Evolutionary conservation across 257 asterid species (phyloP).

Genomic region (Solanum bukasovii): DNA sequence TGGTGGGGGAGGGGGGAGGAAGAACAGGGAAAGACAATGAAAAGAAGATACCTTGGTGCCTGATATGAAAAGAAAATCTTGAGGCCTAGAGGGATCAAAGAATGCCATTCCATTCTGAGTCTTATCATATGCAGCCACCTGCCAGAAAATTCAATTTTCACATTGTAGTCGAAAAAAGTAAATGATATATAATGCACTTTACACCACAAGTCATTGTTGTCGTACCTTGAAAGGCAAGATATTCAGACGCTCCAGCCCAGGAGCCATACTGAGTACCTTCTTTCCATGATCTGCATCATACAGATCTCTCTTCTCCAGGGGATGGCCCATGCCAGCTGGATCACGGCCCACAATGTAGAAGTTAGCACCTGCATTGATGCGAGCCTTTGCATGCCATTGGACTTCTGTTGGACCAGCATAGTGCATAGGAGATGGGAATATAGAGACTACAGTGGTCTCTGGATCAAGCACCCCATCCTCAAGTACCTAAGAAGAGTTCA

Average conservation of each 20-base stretch:
- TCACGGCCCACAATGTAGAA: constrained; percentile 89
- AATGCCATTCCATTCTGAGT: constrained; percentile 81
- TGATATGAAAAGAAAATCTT: constrained; percentile 84
- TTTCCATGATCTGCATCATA: constrained; percentile 99
- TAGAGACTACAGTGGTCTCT: constrained; percentile 81
- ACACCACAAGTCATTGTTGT: not conserved
- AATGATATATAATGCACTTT: not conserved
- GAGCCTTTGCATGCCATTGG: constrained; percentile 98
- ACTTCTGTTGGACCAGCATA: constrained; percentile 98
- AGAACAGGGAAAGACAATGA: not conserved
- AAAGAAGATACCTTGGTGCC: constrained; percentile 68
- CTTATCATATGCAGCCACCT: constrained; percentile 97
- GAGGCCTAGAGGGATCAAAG: constrained; percentile 86
- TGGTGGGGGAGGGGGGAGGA: not conserved
- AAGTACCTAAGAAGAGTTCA: constrained; percentile 40
- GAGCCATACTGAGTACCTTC: constrained; percentile 92
- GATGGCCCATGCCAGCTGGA: constrained; percentile 97
- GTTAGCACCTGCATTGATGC: constrained; percentile 91
- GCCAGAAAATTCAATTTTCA: not conserved
- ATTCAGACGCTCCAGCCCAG: constrained; percentile 80
- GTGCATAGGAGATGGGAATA: constrained; percentile 97
- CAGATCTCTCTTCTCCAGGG: constrained; percentile 73
- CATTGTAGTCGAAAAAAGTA: not conserved
- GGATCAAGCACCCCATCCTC: constrained; percentile 93
- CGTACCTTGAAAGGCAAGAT: constrained; percentile 84